Evolutionary conservation across 2,329 filamentous ascomycete genomes (phyloP), one percentile per base, ranked within the genome.

Genomic region (Stemphylium vesicarium): DNA sequence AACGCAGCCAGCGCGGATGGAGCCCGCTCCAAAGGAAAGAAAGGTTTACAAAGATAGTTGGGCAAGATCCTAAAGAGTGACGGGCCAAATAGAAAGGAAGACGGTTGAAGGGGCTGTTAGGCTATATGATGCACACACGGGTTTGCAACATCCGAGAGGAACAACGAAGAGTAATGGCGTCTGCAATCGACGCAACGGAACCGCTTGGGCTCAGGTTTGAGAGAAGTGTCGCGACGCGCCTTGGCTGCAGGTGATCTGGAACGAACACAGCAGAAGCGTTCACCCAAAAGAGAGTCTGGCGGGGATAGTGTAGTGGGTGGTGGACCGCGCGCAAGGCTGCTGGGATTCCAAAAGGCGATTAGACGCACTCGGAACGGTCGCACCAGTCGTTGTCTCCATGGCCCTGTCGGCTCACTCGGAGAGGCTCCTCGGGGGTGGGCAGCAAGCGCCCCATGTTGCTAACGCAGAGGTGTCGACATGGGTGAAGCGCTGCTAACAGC

Each of bases 171-270:
- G 59, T 60, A 64, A 70, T 65, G 66, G 68, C 63, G 64, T 71
- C 60, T 65, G 65, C 63, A 60, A 64, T 69, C 68, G 68, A 70
- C 64, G 67, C 71, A 74, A 70, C 66, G 67, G 69, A 73, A 75
- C 70, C 60, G 73, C 63, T 64, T 65, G 60, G 65, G 59, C 62
- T 63, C 63, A 64, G 60, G 73, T 74, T 75, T 75, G 72, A 75
- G 70, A 64, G 67, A 60, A 70, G 71, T 72, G 59, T 72, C 73
- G 69, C 62, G 70, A 74, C 62, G 69, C 64, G 72, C 68, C 73
- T 75, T 75, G 73, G 73, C 72, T 74, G 72, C 71, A 74, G 71
- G 63, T 65, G 66, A 75, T 73, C 71, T 75, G 72, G 70, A 75
- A 75, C 73, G 62, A 64, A 66, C 62, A 73, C 64, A 72, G 66